phyloP scores from a whole-genome alignment of 106 monocot genomes.

The Dioscorea zingiberensis region DNA sequence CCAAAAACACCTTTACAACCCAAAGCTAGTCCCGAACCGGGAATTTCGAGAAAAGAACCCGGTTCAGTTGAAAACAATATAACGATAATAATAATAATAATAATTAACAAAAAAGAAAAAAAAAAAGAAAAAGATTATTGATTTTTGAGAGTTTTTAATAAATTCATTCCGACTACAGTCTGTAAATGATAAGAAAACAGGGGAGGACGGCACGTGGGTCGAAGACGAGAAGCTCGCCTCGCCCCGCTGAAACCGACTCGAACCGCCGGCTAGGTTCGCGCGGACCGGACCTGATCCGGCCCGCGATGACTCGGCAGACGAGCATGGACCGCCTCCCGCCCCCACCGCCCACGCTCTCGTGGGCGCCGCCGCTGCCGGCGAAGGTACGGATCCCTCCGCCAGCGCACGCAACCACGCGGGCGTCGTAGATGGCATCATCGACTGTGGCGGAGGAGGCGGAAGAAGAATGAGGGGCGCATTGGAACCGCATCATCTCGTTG shows the following conservation, averaged over 20 bases:
- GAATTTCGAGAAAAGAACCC: too few relatives aligned
- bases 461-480: slow-evolving; percentile 15
- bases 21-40: too few relatives aligned
- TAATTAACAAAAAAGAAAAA: too few relatives aligned
- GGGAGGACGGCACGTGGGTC: slow-evolving; percentile 65
- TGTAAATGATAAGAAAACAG: slow-evolving; percentile 79
- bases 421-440: slow-evolving; percentile 18
- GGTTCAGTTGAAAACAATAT: too few relatives aligned
- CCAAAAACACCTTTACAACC: too few relatives aligned
- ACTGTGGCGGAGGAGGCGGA: neutral
- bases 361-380: slow-evolving; percentile 58
- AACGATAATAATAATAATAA: too few relatives aligned
- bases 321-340: slow-evolving; percentile 51
- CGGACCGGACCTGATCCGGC: slow-evolving; percentile 34
- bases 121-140: too few relatives aligned
- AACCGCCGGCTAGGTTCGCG: slow-evolving; percentile 5
- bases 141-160: too few relatives aligned
- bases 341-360: slow-evolving; percentile 33
- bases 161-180: slow-evolving; percentile 10
- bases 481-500: slow-evolving; percentile 93
- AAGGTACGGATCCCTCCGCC: slow-evolving; percentile 44
- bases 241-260: slow-evolving; percentile 37
- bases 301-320: slow-evolving; percentile 75
- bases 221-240: slow-evolving; percentile 62
- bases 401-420: slow-evolving; percentile 6